Evolutionary conservation across 208 protist genomes (phyloP).

Genomic region (Trypanosoma conorhini): DNA sequence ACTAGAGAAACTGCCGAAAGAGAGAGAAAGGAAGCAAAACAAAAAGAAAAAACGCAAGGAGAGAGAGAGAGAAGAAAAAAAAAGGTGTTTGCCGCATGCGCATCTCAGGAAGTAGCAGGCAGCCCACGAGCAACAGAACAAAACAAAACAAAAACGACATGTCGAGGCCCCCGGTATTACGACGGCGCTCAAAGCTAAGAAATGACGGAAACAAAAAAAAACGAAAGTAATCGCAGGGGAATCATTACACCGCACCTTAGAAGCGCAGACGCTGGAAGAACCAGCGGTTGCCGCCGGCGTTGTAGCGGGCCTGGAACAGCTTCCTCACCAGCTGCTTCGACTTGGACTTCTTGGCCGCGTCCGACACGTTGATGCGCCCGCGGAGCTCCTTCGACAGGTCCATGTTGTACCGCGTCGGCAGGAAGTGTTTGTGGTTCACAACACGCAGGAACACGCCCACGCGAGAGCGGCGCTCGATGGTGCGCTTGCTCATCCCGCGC

Average conservation of each 20-base stretch:
- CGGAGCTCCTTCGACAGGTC: conserved; percentile 91
- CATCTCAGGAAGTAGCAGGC: neutral
- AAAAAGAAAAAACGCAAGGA: conserved; percentile 21
- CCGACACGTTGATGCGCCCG: conserved; percentile 92
- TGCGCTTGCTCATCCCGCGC: conserved; percentile 95
- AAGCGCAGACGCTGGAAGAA: conserved; percentile 99
- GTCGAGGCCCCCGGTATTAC: neutral
- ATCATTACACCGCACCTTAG: conserved; percentile 48
- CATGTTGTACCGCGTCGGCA: conserved; percentile 97
- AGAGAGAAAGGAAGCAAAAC: neutral
- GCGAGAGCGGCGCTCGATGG: conserved; percentile 90
- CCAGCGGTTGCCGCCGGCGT: conserved; percentile 97
- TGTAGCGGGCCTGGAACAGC: conserved; percentile 96
- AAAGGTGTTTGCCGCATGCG: conserved; percentile 3
- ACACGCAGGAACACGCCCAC: conserved; percentile 97
- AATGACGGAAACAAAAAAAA: conserved; percentile 12
- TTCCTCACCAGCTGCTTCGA: conserved; percentile 83
- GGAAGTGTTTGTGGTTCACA: conserved; percentile 99
- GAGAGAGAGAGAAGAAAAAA: conserved; percentile 17
- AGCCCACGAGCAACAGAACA: neutral
- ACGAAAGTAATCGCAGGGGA: conserved; percentile 1
- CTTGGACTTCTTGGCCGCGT: conserved; percentile 88
- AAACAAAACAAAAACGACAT: neutral
- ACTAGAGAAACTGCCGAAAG: neutral
- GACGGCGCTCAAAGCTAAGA: neutral